Conservation (phyloP, 306 rosid species). For the Gleditsia sinensis region DNA sequence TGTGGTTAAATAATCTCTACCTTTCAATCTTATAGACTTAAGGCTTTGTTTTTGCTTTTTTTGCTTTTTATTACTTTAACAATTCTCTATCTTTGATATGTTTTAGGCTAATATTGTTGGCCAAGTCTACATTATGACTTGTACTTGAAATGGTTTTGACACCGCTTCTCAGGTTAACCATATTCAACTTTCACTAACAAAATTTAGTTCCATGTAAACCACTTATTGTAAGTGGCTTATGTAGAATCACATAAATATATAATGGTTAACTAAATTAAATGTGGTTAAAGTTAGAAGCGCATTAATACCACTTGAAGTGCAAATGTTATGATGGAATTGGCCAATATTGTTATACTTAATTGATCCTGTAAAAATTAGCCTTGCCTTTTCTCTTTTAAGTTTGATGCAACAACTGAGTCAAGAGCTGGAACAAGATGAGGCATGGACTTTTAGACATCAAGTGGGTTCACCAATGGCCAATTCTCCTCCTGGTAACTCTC, state of each 20-base stretch:
- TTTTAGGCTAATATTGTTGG: neutral
- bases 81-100: neutral
- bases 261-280: neutral
- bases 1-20: neutral
- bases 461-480: constrained; percentile 64
- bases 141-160: neutral
- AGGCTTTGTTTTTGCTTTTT: neutral
- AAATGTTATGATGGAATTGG: neutral
- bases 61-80: neutral
- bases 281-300: neutral
- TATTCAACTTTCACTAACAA: neutral
- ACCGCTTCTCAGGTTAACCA: neutral
- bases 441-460: constrained; percentile 56
- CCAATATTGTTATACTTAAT: neutral
- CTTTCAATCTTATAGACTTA: neutral
- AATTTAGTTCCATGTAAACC: neutral
- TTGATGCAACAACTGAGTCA: constrained; percentile 75
- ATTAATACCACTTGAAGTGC: neutral
- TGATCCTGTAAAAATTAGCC: constrained; percentile 6
- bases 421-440: constrained; percentile 72
- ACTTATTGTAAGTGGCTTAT: neutral
- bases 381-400: constrained; percentile 31
- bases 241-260: neutral
- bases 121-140: neutral
- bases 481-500: constrained; percentile 68